Evolutionary conservation across 169 alveolate species (phyloP).

Genomic region (Blepharisma undulans): DNA sequence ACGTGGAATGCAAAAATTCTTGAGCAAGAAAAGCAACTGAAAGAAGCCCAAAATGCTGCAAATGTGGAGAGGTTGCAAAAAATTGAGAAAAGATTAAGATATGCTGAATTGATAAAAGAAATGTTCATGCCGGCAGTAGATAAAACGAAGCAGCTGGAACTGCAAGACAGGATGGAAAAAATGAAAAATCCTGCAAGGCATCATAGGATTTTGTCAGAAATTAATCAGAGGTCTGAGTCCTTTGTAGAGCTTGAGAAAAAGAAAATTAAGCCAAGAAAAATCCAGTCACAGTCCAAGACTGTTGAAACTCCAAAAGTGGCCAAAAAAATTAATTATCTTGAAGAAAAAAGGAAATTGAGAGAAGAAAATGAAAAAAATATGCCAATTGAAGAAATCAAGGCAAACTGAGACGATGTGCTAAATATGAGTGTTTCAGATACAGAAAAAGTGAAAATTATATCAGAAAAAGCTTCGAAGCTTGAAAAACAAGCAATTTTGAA

Average conservation of each 20-base stretch:
- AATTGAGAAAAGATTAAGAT: background rate
- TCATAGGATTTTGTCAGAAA: background rate
- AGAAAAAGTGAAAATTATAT: background rate
- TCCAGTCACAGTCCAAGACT: background rate
- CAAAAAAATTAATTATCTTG: background rate
- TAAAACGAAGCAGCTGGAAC: background rate
- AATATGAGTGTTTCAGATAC: background rate
- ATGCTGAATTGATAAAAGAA: slow-evolving; percentile 12
- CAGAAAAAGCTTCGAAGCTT: background rate
- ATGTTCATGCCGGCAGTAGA: background rate
- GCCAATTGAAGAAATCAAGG: background rate
- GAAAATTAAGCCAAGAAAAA: background rate
- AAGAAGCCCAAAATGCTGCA: background rate
- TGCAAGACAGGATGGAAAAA: background rate
- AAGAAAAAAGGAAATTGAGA: slow-evolving; percentile 2
- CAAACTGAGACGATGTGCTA: background rate
- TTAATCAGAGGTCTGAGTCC: background rate
- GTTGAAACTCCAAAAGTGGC: slow-evolving; percentile 17
- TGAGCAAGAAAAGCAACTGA: background rate
- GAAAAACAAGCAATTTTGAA: slow-evolving; percentile 5
- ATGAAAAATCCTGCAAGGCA: background rate
- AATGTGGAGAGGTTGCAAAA: background rate
- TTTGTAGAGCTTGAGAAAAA: background rate
- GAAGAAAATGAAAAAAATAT: background rate
- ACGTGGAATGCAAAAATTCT: background rate